Evolutionary conservation across 1,284 basidiomycete species (phyloP).

Genomic region (Neonothopanus nambi): DNA sequence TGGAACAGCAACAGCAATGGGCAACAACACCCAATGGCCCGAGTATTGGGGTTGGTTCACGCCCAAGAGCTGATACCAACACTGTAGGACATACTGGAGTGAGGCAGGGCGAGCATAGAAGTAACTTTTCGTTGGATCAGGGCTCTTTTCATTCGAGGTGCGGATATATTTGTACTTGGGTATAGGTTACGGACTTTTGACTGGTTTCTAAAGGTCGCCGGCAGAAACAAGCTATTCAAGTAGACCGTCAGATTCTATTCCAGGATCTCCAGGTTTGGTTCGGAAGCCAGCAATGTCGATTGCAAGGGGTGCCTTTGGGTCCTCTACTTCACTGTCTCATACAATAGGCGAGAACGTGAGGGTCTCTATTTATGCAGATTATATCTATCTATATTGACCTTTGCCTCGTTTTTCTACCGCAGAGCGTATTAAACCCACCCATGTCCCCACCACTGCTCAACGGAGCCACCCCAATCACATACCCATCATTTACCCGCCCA

Average conservation of each 20-base stretch:
- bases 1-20: not conserved
- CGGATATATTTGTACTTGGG: constrained; percentile 11
- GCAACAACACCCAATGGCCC: no score
- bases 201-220: constrained; percentile 1
- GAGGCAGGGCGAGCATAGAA: constrained; percentile 24
- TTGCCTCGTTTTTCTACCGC: not conserved
- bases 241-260: constrained; percentile 1
- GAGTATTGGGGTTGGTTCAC: not conserved
- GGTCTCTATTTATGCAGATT: no score
- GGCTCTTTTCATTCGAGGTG: constrained; percentile 37
- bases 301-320: no score
- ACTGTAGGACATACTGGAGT: constrained; percentile 23
- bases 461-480: constrained; percentile 37
- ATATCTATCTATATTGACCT: no score
- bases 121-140: constrained; percentile 37
- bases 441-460: constrained; percentile 23
- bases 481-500: constrained; percentile 42
- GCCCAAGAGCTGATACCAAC: constrained; percentile 22
- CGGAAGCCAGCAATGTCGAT: no score
- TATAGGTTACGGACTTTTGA: not conserved
- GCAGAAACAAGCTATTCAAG: constrained; percentile 4
- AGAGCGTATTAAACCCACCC: no score
- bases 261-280: no score
- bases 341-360: no score
- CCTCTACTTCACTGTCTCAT: no score